Evolutionary conservation across 306 rosid genomes (phyloP).

Genomic region (Argentina anserina): DNA sequence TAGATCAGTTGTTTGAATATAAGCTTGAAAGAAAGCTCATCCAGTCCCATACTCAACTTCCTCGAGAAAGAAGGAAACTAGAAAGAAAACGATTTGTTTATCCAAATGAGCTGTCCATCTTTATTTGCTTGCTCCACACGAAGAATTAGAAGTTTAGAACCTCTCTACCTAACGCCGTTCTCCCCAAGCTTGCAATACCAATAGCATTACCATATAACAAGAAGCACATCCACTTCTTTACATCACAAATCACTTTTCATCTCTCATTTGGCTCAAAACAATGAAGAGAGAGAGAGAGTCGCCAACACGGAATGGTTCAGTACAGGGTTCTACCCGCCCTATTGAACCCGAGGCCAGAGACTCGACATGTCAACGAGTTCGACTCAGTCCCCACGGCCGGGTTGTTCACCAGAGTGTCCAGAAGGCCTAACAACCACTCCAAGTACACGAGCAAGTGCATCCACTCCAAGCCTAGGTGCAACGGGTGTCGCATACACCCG

Average conservation of each 20-base stretch:
- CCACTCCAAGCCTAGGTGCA: slow-evolving; percentile 35
- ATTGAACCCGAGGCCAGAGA: slow-evolving; percentile 38
- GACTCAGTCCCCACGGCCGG: slow-evolving; percentile 57
- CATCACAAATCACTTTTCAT: background rate
- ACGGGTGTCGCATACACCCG: slow-evolving; percentile 47
- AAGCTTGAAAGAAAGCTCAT: background rate
- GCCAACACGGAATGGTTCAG: slow-evolving; percentile 76
- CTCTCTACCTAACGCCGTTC: slow-evolving; percentile 32
- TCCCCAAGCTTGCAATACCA: slow-evolving; percentile 31
- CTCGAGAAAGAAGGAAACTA: background rate
- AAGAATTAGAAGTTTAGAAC: slow-evolving; percentile 3
- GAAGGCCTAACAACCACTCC: slow-evolving; percentile 75
- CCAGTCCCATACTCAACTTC: background rate
- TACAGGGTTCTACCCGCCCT: slow-evolving; percentile 37
- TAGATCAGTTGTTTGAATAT: no score
- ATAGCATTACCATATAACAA: background rate
- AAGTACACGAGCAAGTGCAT: slow-evolving; percentile 68
- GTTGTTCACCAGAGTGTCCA: slow-evolving; percentile 46
- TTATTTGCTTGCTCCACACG: slow-evolving; percentile 38
- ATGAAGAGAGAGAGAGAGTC: slow-evolving; percentile 88
- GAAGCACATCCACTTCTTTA: background rate
- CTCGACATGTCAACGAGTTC: slow-evolving; percentile 30
- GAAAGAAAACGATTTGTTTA: background rate
- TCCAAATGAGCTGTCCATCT: slow-evolving; percentile 16
- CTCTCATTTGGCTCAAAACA: slow-evolving; percentile 16